Conservation (phyloP, 176 grass and related monocot species). For the Chrysopogon serrulatus region DNA sequence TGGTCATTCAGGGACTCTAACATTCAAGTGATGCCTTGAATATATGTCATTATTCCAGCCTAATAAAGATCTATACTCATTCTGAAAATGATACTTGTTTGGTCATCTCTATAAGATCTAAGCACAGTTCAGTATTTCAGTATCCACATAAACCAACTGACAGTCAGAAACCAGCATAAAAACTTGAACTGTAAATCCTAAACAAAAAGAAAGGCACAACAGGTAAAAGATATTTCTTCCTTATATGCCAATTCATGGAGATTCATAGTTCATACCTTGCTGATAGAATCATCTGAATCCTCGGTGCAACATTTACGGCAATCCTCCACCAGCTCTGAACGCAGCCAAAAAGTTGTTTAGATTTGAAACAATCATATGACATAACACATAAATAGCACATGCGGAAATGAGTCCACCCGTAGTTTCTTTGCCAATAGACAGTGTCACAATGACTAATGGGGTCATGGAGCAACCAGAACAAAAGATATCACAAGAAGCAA, state of each 20-base stretch:
- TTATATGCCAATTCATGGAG: neutral
- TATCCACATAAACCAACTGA: neutral
- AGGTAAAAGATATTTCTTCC: neutral
- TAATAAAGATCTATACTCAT: neutral
- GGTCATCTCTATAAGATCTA: neutral
- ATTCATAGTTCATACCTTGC: constrained; percentile 62
- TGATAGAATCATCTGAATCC: constrained; percentile 94
- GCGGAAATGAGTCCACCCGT: neutral
- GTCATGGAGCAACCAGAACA: neutral
- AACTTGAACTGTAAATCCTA: neutral
- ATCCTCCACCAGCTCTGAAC: constrained; percentile 79
- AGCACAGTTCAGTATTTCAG: neutral
- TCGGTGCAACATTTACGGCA: constrained; percentile 92
- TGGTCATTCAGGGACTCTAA: neutral
- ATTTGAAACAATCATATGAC: neutral
- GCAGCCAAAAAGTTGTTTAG: neutral
- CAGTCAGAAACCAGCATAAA: neutral
- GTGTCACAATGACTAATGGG: neutral
- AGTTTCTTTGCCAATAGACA: neutral
- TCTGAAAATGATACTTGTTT: neutral
- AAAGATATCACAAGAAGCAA: neutral
- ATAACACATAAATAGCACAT: neutral
- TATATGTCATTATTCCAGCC: neutral
- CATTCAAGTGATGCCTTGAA: neutral
- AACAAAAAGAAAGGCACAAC: neutral